Evolutionary conservation across 257 asterid species (phyloP), one percentile per base, ranked within the genome.

Genomic region (Capsicum rhomboideum): DNA sequence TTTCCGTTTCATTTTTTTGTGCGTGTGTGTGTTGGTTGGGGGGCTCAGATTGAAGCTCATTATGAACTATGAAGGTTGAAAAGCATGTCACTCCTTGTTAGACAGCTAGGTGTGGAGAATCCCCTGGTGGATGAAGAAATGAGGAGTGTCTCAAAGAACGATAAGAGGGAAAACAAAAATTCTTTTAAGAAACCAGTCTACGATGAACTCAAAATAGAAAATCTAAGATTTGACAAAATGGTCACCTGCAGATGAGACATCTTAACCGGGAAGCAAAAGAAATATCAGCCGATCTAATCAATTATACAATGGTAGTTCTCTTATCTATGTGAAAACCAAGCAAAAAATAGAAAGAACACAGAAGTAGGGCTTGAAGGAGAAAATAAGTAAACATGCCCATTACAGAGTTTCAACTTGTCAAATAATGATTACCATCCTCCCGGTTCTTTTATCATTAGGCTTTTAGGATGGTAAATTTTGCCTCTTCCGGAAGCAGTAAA

Each of bases 221-320:
- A n/a, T n/a, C n/a, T n/a, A n/a, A n/a, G n/a, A 49, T 75, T 49
- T 49, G 61, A 75, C 44, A 75, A 49, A 75, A 75, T 52, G 18
- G 13, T 66, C 72, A 72, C 44, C 79, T 44, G 40, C 50, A 75
- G 63, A 71, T 75, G 74, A 81, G 83, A 59, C 82, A 82, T 17
- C 23, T 49, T 14, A 26, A 49, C 23, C 2, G 1, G 61, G 49
- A 44, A 75, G 31, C 23, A 21, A 46, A 23, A n/a, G n/a, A 75
- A 75, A 26, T 26, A 26, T 26, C 26, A 3, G 40, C n/a, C n/a
- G n/a, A 75, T 75, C 61, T 46, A 49, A 49, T 26, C 81, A 75
- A 49, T 26, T 49, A 44, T 49, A 49, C 13, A 14, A 26, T 8
- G 40, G 42, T 26, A 75, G 42, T 49, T 75, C 61, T 23, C 40